Percentiles rank a stretch among this genome's conserved stretches.
Evolutionary conservation across 2,329 filamentous ascomycete species (phyloP).

Genomic region (Lasiodiplodia citricola): DNA sequence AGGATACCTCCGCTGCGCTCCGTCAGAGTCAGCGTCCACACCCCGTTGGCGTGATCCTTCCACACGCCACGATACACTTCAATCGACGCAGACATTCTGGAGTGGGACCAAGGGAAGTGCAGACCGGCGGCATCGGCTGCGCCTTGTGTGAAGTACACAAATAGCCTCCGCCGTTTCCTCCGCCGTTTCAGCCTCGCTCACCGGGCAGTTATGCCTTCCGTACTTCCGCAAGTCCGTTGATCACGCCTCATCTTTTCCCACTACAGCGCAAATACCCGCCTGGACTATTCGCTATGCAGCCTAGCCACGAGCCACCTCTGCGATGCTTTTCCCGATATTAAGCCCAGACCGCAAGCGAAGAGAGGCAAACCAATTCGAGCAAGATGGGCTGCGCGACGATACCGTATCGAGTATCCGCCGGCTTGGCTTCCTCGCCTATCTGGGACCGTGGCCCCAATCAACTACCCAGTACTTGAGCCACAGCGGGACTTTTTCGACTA

Average conservation of each 20-base stretch:
- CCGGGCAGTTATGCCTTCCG: background rate
- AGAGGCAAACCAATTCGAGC: background rate
- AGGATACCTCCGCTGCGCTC: conserved; percentile 3
- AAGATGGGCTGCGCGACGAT: background rate
- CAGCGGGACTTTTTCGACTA: background rate
- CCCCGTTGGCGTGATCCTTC: background rate
- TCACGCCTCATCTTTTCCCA: background rate
- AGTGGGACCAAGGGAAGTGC: background rate
- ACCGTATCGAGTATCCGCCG: background rate
- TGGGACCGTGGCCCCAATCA: background rate
- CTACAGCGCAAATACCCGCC: background rate
- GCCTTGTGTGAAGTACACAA: background rate
- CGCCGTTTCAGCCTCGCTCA: background rate
- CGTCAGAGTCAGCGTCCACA: background rate
- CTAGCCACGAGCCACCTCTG: background rate
- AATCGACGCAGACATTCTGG: background rate
- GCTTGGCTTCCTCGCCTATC: background rate
- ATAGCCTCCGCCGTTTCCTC: background rate
- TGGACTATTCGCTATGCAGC: background rate
- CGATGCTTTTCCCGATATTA: background rate
- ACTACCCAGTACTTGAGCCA: background rate
- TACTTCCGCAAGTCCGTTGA: background rate
- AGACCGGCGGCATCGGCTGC: background rate
- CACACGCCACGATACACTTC: background rate
- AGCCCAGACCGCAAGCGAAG: background rate